These are phyloP conservation scores for Podaxis sp. DNA, from an alignment of 768 basidiomycete genomes.

Conservation along the genomic window DNA sequence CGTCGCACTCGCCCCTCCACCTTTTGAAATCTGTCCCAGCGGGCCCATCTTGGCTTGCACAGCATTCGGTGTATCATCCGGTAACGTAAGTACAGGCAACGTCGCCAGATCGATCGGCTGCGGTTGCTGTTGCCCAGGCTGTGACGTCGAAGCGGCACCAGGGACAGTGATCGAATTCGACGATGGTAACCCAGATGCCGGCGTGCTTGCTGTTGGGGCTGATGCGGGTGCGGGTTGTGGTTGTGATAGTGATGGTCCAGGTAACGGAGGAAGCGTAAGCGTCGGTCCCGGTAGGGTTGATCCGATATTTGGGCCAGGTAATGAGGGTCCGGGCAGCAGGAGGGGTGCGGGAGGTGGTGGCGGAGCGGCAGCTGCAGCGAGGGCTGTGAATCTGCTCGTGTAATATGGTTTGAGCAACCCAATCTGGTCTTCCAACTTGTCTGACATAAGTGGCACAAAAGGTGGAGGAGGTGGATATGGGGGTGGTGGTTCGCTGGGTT, in stretches of 20 bases:
- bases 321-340: conserved; percentile 15
- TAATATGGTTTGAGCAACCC: conserved; percentile 82
- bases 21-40: conserved; percentile 69
- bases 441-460: conserved; percentile 68
- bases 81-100: conserved; percentile 37
- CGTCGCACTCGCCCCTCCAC: conserved; percentile 36
- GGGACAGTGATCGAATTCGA: conserved; percentile 11
- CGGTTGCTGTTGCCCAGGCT: conserved; percentile 14
- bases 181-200: conserved; percentile 4
- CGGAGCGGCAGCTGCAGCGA: conserved; percentile 29
- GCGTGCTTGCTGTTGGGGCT: conserved; percentile 4
- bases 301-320: conserved; percentile 14
- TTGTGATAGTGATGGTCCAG: conserved; percentile 18
- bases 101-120: conserved; percentile 3
- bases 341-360: conserved; percentile 18
- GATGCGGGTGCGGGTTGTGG: conserved; percentile 13
- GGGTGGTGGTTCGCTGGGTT: conserved; percentile 71
- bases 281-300: conserved; percentile 8
- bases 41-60: conserved; percentile 75
- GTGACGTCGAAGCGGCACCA: conserved; percentile 17
- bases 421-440: conserved; percentile 74
- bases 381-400: conserved; percentile 47
- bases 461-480: conserved; percentile 85
- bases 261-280: conserved; percentile 18
- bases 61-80: conserved; percentile 61